A percentile compares a stretch with the other conserved stretches of the same genome.
phyloP scores from a whole-genome alignment of 495 filamentous ascomycete genomes.

The Daldinia grandis region DNA sequence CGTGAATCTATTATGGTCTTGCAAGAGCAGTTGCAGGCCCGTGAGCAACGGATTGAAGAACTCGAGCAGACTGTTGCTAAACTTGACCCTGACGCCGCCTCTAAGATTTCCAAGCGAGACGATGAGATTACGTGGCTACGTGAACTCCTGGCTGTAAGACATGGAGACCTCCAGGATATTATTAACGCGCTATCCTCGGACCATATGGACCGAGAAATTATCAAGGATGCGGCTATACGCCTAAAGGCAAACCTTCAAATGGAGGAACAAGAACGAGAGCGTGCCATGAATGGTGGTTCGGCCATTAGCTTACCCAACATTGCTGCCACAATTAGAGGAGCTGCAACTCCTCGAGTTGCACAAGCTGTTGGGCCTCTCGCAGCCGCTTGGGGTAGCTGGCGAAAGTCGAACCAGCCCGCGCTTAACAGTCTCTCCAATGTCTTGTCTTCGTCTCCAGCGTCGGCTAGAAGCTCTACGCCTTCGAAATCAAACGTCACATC shows the following conservation, averaged over 20 bases:
- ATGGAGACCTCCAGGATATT: conserved; percentile 92
- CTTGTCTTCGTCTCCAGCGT: conserved; percentile 51
- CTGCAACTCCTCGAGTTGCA: conserved; percentile 79
- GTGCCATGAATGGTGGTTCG: conserved; percentile 65
- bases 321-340: conserved; percentile 60
- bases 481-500: conserved; percentile 64
- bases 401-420: conserved; percentile 76
- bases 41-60: conserved; percentile 85
- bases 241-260: conserved; percentile 95
- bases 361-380: conserved; percentile 80
- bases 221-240: conserved; percentile 90
- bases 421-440: conserved; percentile 50
- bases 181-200: conserved; percentile 79
- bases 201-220: conserved; percentile 73
- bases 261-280: conserved; percentile 92
- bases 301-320: conserved; percentile 63
- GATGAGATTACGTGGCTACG: conserved; percentile 96
- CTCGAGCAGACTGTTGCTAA: conserved; percentile 75
- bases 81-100: conserved; percentile 75
- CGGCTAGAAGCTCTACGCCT: conserved; percentile 63
- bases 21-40: conserved; percentile 94
- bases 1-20: conserved; percentile 95
- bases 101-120: conserved; percentile 85
- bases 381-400: conserved; percentile 74
- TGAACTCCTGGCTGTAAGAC: conserved; percentile 87